Conservation (phyloP, 2,329 filamentous ascomycete genomes). For the Penicillium sp. region DNA sequence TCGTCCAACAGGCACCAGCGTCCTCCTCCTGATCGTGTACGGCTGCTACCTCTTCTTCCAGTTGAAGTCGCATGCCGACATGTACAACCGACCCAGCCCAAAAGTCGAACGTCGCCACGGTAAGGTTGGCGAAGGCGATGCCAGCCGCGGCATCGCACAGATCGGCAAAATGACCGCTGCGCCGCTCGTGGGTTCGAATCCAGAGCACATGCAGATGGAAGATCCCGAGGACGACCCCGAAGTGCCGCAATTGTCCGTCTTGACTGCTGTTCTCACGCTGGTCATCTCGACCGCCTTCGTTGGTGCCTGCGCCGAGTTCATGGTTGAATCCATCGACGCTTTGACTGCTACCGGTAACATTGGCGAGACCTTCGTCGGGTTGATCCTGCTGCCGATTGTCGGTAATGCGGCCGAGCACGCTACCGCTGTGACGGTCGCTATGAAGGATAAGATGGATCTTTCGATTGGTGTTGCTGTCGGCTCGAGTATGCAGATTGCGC, state of each 20-base stretch:
- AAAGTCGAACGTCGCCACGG: slow-evolving; percentile 63
- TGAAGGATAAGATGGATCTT: slow-evolving; percentile 67
- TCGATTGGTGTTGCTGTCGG: slow-evolving; percentile 64
- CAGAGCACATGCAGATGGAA: slow-evolving; percentile 47
- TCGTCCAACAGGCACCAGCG: slow-evolving; percentile 47
- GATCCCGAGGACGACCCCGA: slow-evolving; percentile 68
- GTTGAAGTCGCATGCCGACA: slow-evolving; percentile 73
- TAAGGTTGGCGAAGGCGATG: slow-evolving; percentile 50
- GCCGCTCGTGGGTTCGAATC: slow-evolving; percentile 48
- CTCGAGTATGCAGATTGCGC: slow-evolving; percentile 62
- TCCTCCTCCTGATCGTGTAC: slow-evolving; percentile 83
- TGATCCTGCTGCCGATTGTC: slow-evolving; percentile 63
- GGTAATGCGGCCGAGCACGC: slow-evolving; percentile 65
- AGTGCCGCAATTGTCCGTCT: slow-evolving; percentile 67
- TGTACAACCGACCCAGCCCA: slow-evolving; percentile 75
- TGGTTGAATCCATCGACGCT: slow-evolving; percentile 58
- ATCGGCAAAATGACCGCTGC: slow-evolving; percentile 52
- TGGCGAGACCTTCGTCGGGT: slow-evolving; percentile 59
- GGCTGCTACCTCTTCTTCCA: slow-evolving; percentile 84
- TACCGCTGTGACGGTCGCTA: slow-evolving; percentile 58
- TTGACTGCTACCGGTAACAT: slow-evolving; percentile 49
- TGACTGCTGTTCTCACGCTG: slow-evolving; percentile 69
- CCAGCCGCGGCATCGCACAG: slow-evolving; percentile 49
- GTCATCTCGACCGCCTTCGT: slow-evolving; percentile 71
- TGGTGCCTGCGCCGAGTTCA: slow-evolving; percentile 68